Percentiles rank a stretch among this genome's conserved stretches.
Conservation (phyloP, 2,329 filamentous ascomycete genomes). For the Cladosporium phlei region DNA sequence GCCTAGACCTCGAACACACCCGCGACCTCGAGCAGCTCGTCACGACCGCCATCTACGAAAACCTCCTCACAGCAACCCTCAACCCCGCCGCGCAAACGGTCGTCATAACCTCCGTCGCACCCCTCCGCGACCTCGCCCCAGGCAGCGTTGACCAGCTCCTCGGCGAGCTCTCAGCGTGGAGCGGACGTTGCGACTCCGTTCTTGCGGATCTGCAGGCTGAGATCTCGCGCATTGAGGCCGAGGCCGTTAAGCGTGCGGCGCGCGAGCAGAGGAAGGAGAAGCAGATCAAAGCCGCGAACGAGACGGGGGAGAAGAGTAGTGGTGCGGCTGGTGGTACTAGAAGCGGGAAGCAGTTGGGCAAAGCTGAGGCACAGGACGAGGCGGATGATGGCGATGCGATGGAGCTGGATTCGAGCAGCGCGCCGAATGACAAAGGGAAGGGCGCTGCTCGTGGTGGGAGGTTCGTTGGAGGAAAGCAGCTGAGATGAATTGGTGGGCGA, state of each 20-base stretch:
- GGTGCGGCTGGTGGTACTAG: conserved; percentile 10
- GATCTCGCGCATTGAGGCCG: conserved; percentile 59
- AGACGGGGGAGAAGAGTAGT: conserved; percentile 21
- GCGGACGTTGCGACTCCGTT: conserved; percentile 68
- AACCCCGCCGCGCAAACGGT: conserved; percentile 72
- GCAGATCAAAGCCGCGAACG: conserved; percentile 33
- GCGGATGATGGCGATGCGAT: conserved; percentile 29
- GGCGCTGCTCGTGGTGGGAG: conserved; percentile 2
- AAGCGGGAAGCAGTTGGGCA: conserved; percentile 15
- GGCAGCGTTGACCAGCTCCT: conserved; percentile 66
- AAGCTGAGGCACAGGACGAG: conserved; percentile 13
- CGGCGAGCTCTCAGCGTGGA: conserved; percentile 67
- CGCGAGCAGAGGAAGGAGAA: conserved; percentile 39
- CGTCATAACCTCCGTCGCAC: conserved; percentile 72
- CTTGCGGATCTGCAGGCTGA: conserved; percentile 71
- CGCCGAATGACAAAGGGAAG: conserved; percentile 12
- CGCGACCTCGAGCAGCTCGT: conserved; percentile 80
- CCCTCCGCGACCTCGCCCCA: conserved; percentile 79
- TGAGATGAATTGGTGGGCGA: background rate
- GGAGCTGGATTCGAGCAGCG: conserved; percentile 29
- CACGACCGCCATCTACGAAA: conserved; percentile 81
- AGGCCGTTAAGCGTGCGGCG: conserved; percentile 39
- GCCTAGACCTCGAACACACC: conserved; percentile 61
- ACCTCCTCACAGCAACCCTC: conserved; percentile 74
- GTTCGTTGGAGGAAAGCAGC: conserved; percentile 11